Evolutionary conservation across 306 rosid species (phyloP).

Genomic region (Quercus alba): DNA sequence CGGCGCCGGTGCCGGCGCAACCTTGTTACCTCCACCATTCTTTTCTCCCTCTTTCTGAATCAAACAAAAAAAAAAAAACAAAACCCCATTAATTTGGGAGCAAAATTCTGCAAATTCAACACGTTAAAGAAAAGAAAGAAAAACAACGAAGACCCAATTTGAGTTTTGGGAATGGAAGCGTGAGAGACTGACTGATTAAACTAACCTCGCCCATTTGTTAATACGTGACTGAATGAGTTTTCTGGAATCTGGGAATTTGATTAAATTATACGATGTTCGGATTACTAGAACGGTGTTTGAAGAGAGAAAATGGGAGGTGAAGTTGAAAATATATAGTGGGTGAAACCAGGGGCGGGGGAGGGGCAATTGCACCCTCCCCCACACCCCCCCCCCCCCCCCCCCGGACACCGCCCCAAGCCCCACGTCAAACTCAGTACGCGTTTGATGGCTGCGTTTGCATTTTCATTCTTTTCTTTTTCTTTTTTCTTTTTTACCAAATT

Average conservation of each 20-base stretch:
- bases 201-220: constrained; percentile 66
- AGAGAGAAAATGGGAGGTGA: constrained; percentile 2
- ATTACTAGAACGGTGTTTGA: constrained; percentile 12
- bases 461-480: no score
- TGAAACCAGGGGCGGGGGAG: not conserved
- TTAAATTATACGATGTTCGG: not conserved
- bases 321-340: constrained; percentile 23
- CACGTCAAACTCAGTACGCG: no score
- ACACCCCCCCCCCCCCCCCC: no score
- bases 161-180: not conserved
- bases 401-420: no score
- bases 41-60: constrained; percentile 43
- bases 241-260: no score
- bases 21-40: constrained; percentile 62
- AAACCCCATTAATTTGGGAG: not conserved
- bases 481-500: rapidly evolving
- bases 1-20: not conserved
- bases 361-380: no score
- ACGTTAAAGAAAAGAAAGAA: not conserved
- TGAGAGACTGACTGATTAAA: not conserved
- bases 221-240: not conserved
- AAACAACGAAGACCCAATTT: no score
- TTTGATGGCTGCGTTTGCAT: no score
- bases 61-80: not conserved
- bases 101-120: not conserved